These are phyloP conservation scores for Rhodocollybia butyracea DNA, from an alignment of 768 basidiomycete genomes.

Conservation along the genomic window DNA sequence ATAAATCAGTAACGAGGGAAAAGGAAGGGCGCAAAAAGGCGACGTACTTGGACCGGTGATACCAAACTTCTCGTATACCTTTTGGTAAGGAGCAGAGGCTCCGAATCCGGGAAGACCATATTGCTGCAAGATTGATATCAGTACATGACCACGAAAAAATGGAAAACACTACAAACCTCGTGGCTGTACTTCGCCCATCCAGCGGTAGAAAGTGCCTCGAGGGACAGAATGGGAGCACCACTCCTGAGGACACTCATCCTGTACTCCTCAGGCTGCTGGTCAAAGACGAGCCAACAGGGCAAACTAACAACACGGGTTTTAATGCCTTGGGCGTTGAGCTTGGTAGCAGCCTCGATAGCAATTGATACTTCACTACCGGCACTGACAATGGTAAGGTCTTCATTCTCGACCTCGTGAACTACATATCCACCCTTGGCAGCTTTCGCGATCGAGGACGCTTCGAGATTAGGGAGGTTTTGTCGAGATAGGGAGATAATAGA, in stretches of 20 bases:
- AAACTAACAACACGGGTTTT: conserved; percentile 82
- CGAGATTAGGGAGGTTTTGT: conserved; percentile 92
- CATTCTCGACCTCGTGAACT: conserved; percentile 71
- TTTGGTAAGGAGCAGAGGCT: conserved; percentile 84
- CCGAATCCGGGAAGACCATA: conserved; percentile 77
- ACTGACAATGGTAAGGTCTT: conserved; percentile 87
- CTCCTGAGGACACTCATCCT: conserved; percentile 80
- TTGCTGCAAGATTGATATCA: conserved; percentile 38
- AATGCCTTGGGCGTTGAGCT: conserved; percentile 73
- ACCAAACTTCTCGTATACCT: conserved; percentile 90
- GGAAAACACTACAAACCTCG: conserved; percentile 45
- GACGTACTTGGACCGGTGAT: conserved; percentile 69
- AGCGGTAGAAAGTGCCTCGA: conserved; percentile 79
- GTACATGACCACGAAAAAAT: conserved; percentile 11
- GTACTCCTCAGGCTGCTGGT: conserved; percentile 79
- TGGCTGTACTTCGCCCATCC: conserved; percentile 92
- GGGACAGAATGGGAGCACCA: conserved; percentile 84
- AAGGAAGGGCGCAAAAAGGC: conserved; percentile 14
- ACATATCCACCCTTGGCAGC: conserved; percentile 88
- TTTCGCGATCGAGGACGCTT: conserved; percentile 80
- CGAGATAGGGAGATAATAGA: conserved; percentile 82
- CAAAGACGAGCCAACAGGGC: conserved; percentile 89
- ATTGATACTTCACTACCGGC: conserved; percentile 89
- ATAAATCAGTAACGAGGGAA: background rate
- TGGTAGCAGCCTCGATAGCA: conserved; percentile 80